phyloP scores from a whole-genome alignment of 169 alveolate genomes.

The Neospora caninum region DNA sequence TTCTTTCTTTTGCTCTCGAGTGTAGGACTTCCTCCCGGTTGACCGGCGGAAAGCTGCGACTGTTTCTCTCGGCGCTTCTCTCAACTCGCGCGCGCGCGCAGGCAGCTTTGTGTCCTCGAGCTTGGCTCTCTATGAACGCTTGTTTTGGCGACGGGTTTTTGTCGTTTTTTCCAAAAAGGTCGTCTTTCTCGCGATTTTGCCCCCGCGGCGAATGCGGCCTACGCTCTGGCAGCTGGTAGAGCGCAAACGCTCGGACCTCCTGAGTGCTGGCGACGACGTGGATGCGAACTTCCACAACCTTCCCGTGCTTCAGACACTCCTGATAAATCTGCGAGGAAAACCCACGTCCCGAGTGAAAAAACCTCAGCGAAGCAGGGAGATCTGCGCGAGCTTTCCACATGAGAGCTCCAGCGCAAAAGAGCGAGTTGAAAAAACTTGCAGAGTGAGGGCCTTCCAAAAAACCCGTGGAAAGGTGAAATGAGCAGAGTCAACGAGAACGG shows the following conservation, averaged over 20 bases:
- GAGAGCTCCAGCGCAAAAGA: no score
- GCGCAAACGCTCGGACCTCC: slow-evolving; percentile 58
- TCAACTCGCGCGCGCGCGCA: background rate
- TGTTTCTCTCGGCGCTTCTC: no score
- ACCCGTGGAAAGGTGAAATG: no score
- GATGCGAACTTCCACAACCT: slow-evolving; percentile 37
- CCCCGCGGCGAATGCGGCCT: background rate
- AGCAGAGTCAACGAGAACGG: no score
- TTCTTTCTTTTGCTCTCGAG: no score
- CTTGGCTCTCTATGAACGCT: background rate
- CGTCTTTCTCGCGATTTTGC: background rate
- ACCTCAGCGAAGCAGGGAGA: background rate
- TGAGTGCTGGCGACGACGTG: slow-evolving; percentile 37
- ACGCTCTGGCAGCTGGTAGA: slow-evolving; percentile 57
- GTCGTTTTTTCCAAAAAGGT: background rate
- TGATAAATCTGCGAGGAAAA: slow-evolving; percentile 29
- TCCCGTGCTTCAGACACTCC: slow-evolving; percentile 50
- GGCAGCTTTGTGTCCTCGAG: background rate
- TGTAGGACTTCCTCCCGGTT: no score
- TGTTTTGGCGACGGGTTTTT: background rate
- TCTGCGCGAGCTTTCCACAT: no score
- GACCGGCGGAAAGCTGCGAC: no score
- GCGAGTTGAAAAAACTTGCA: no score
- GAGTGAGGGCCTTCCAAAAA: no score
- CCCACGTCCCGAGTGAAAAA: background rate